Conservation (phyloP, 2,329 filamentous ascomycete species). For the Pseudocercospora vitis region DNA sequence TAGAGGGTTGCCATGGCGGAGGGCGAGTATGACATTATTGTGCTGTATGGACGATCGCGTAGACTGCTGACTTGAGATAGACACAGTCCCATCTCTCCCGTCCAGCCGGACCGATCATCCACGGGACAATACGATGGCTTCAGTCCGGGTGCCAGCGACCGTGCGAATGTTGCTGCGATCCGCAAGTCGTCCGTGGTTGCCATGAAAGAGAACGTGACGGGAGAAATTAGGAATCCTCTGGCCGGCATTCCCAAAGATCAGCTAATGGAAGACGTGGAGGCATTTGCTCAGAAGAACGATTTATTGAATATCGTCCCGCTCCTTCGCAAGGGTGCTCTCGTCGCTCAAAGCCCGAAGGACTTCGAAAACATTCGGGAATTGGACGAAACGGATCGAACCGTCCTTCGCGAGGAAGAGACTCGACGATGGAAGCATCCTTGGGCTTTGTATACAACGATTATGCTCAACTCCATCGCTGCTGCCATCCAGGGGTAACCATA, state of each 20-base stretch:
- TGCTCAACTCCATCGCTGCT: conserved; percentile 14
- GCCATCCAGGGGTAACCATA: conserved; percentile 26
- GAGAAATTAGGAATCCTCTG: conserved; percentile 20
- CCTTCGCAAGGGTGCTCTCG: conserved; percentile 54
- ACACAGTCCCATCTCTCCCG: neutral
- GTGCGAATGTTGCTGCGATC: neutral
- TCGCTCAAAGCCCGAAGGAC: conserved; percentile 54
- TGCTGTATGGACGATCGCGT: too few species aligned
- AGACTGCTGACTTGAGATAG: too few species aligned
- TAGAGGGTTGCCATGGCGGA: neutral
- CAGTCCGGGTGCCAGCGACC: neutral
- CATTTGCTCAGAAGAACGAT: conserved; percentile 15
- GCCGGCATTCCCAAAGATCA: conserved; percentile 13
- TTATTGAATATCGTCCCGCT: conserved; percentile 46
- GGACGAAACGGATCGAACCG: conserved; percentile 45
- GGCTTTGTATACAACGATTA: conserved; percentile 50
- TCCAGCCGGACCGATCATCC: neutral
- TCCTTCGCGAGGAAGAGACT: conserved; percentile 47
- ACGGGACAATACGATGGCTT: neutral
- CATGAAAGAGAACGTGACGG: conserved; percentile 7
- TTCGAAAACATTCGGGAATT: conserved; percentile 53
- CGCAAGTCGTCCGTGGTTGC: conserved; percentile 2
- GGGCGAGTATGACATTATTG: neutral
- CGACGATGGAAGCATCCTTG: conserved; percentile 54
- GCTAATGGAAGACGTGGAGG: conserved; percentile 15